phyloP scores from a whole-genome alignment of 106 monocot species.

The Dioscorea alata region DNA sequence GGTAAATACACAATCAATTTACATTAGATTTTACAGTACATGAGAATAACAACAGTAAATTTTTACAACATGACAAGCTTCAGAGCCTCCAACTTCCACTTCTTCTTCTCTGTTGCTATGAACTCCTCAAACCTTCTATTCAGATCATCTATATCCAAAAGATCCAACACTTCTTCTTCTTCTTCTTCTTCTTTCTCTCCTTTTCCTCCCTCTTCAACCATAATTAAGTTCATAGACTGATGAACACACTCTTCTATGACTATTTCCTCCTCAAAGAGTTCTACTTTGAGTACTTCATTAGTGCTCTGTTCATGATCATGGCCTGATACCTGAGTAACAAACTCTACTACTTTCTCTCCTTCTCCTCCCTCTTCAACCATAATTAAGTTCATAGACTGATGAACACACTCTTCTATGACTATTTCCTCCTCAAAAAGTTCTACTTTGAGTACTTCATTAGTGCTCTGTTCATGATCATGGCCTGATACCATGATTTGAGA shows the following conservation, averaged over 20 bases:
- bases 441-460: no score
- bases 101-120: conserved; percentile 22
- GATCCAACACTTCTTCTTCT: conserved; percentile 4
- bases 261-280: no score
- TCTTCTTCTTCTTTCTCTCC: conserved; percentile 2
- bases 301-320: no score
- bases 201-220: conserved; percentile 2
- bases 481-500: no score
- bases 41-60: background rate
- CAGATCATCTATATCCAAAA: conserved; percentile 12
- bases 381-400: background rate
- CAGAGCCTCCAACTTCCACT: conserved; percentile 18
- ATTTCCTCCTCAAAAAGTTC: no score
- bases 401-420: no score
- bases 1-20: background rate
- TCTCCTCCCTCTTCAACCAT: conserved; percentile 1
- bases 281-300: no score
- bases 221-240: background rate
- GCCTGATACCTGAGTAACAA: no score
- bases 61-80: conserved; percentile 6
- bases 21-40: background rate
- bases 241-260: no score
- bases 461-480: no score
- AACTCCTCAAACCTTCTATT: conserved; percentile 34
- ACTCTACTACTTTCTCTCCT: background rate